phyloP scores from a whole-genome alignment of 2,329 filamentous ascomycete genomes.

The Verticillium dahliae region DNA sequence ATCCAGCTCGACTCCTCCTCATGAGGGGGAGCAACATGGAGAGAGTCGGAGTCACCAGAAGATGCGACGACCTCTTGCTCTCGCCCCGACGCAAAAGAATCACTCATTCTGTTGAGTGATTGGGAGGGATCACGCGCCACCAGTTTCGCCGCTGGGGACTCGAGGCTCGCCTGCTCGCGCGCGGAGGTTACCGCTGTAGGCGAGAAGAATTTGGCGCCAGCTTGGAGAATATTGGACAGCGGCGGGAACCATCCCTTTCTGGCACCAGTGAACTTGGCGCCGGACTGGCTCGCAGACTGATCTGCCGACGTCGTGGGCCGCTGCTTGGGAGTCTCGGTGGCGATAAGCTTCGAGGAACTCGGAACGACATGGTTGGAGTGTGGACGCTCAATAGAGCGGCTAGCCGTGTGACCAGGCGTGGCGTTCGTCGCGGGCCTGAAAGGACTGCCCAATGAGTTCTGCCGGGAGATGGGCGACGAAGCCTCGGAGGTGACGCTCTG shows the following conservation, averaged over 20 bases:
- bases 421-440: constrained; percentile 29
- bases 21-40: not conserved
- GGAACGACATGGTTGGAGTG: not conserved
- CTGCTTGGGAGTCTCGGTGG: not conserved
- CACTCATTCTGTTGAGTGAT: not conserved
- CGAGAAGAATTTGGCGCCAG: constrained; percentile 10
- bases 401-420: not conserved
- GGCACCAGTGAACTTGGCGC: constrained; percentile 2
- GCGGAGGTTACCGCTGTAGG: constrained; percentile 3
- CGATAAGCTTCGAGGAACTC: not conserved
- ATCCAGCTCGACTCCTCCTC: not conserved
- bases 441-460: constrained; percentile 47
- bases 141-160: not conserved
- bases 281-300: not conserved
- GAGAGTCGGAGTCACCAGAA: not conserved
- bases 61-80: not conserved
- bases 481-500: constrained; percentile 54
- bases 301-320: not conserved
- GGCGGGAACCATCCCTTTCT: constrained; percentile 6
- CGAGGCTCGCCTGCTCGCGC: not conserved
- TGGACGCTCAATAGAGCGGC: not conserved
- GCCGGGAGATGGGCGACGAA: constrained; percentile 46
- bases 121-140: not conserved
- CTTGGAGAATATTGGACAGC: constrained; percentile 8
- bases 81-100: not conserved